Percentiles rank a stretch among this genome's conserved stretches.
These are phyloP conservation scores for Mortierella sp. DNA, from an alignment of 371 early-diverging fungal species.

Conservation along the genomic window DNA sequence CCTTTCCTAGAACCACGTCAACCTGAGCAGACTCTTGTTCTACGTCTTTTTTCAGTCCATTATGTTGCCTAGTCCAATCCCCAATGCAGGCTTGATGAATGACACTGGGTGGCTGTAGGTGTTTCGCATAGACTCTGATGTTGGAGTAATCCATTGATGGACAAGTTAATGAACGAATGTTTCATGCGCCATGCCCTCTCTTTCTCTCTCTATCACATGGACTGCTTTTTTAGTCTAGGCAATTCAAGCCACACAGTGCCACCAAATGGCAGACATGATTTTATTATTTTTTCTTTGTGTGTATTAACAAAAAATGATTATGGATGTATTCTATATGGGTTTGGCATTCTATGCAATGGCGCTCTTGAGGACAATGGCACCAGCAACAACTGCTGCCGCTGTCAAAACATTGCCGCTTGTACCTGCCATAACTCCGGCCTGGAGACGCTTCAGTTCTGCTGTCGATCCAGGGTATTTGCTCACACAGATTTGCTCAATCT, in stretches of 20 bases:
- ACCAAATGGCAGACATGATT: constrained; percentile 15
- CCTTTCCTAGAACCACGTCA: constrained; percentile 51
- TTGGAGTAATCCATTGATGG: constrained; percentile 23
- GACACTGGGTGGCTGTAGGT: constrained; percentile 36
- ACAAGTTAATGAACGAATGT: not conserved
- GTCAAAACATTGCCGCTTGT: constrained; percentile 26
- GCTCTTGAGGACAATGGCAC: constrained; percentile 40
- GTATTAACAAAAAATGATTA: too few relatives aligned
- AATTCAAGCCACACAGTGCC: constrained; percentile 24
- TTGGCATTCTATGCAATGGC: constrained; percentile 20
- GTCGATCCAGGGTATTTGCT: constrained; percentile 47
- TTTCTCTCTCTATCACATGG: not conserved
- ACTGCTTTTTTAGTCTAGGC: not conserved
- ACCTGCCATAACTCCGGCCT: constrained; percentile 52
- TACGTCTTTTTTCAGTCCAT: not conserved
- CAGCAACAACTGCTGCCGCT: constrained; percentile 43
- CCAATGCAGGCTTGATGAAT: constrained; percentile 52
- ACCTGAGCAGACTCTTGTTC: constrained; percentile 1
- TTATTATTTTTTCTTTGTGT: too few relatives aligned
- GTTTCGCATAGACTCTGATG: constrained; percentile 38
- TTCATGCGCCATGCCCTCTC: not conserved
- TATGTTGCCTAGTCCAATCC: constrained; percentile 25
- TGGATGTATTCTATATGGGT: not conserved
- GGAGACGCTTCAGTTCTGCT: constrained; percentile 36
- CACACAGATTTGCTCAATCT: constrained; percentile 52